Percentiles rank a stretch among this genome's conserved stretches.
Conservation (phyloP, 805 yeast species). For the Sugiyamaella mastotermitis region DNA sequence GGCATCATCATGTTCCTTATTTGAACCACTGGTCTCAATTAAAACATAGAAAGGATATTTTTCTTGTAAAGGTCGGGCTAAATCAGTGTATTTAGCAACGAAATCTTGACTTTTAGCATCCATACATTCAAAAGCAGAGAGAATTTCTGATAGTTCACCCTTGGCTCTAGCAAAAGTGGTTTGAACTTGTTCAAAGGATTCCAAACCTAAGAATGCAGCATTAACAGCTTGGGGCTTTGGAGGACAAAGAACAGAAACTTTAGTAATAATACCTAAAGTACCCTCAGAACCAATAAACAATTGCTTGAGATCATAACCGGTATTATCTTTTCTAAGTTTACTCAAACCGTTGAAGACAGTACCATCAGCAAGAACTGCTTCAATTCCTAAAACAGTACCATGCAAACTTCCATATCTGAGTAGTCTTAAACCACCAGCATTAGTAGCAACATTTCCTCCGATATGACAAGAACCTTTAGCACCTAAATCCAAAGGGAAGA, state of each 20-base stretch:
- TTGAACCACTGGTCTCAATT: constrained; percentile 95
- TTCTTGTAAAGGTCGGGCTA: constrained; percentile 71
- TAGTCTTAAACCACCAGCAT: constrained; percentile 91
- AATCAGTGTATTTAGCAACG: constrained; percentile 42
- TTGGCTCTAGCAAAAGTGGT: constrained; percentile 74
- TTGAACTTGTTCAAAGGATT: constrained; percentile 78
- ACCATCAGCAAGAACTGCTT: constrained; percentile 90
- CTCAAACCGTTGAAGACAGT: constrained; percentile 72
- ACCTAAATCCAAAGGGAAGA: constrained; percentile 90
- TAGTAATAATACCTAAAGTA: constrained; percentile 84
- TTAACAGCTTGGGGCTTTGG: constrained; percentile 79
- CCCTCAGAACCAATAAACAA: constrained; percentile 93
- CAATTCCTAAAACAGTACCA: constrained; percentile 85
- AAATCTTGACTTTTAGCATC: constrained; percentile 56
- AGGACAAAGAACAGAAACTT: constrained; percentile 84
- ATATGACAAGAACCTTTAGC: constrained; percentile 96
- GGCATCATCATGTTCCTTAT: constrained; percentile 86
- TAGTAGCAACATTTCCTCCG: constrained; percentile 92
- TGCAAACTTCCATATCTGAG: constrained; percentile 88
- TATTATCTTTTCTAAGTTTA: constrained; percentile 86
- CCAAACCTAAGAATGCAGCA: constrained; percentile 82
- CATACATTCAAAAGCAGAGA: constrained; percentile 94
- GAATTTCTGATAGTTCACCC: constrained; percentile 70
- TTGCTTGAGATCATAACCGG: constrained; percentile 92
- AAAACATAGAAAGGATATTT: constrained; percentile 84